Percentiles rank a stretch among this genome's conserved stretches.
Evolutionary conservation across 495 filamentous ascomycete genomes (phyloP).

Genomic region (Hyaloscypha finlandica): DNA sequence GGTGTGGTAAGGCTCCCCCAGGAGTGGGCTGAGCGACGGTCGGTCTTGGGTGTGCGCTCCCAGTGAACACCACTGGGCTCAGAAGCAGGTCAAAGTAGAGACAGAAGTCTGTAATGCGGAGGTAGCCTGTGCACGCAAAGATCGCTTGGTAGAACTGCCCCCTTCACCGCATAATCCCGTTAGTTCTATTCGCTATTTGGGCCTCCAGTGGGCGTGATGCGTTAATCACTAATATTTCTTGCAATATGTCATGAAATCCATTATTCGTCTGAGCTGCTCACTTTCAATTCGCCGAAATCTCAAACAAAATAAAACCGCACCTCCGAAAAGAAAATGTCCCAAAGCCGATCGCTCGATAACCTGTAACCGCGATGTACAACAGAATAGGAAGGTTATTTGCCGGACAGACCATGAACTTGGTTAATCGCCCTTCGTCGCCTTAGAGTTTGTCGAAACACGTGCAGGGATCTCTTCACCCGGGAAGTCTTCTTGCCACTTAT

Average conservation of each 20-base stretch:
- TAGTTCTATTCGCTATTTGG: neutral
- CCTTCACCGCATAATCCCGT: neutral
- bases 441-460: neutral
- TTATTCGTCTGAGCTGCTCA: slow-evolving; percentile 9
- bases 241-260: slow-evolving; percentile 5
- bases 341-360: slow-evolving; percentile 11
- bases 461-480: too few relatives aligned
- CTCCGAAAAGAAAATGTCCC: slow-evolving; percentile 1
- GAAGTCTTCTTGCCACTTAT: neutral
- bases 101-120: neutral
- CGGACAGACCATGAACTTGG: slow-evolving; percentile 6
- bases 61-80: too few relatives aligned
- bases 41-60: too few relatives aligned
- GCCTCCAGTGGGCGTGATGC: slow-evolving; percentile 3
- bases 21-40: too few relatives aligned
- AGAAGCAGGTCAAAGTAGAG: neutral
- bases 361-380: slow-evolving; percentile 4
- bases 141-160: neutral
- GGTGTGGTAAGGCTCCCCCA: too few relatives aligned
- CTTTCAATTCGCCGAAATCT: neutral
- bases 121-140: neutral
- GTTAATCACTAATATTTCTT: slow-evolving; percentile 6
- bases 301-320: slow-evolving; percentile 3
- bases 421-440: neutral
- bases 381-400: slow-evolving; percentile 3